phyloP scores from a whole-genome alignment of 768 basidiomycete genomes.

The Gloeostereum incarnatum region DNA sequence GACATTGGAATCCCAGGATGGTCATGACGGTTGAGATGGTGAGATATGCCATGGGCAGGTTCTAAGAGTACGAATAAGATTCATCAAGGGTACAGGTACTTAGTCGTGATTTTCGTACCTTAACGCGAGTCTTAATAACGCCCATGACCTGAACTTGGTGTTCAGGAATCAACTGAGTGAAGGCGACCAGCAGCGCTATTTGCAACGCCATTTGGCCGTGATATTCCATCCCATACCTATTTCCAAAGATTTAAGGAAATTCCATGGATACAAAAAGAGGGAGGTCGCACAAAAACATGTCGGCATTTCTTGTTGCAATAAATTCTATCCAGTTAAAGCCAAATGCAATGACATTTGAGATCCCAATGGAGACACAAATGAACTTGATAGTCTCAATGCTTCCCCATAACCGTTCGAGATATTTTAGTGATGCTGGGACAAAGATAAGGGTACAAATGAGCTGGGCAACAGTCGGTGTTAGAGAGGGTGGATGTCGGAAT shows the following conservation, averaged over 20 bases:
- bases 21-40: constrained; percentile 83
- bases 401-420: constrained; percentile 95
- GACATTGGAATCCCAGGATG: constrained; percentile 77
- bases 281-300: constrained; percentile 65
- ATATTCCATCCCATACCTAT: constrained; percentile 81
- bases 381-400: constrained; percentile 80
- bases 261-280: constrained; percentile 5
- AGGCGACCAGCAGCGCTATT: constrained; percentile 84
- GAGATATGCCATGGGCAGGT: constrained; percentile 90
- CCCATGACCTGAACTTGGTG: constrained; percentile 95
- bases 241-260: constrained; percentile 8
- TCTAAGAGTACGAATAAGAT: constrained; percentile 33
- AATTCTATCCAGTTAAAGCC: constrained; percentile 87
- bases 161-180: constrained; percentile 96
- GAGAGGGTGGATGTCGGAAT: not conserved
- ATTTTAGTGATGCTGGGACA: constrained; percentile 77
- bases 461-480: constrained; percentile 28
- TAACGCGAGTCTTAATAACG: constrained; percentile 77
- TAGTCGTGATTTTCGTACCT: constrained; percentile 38
- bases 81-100: not conserved
- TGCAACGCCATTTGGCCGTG: constrained; percentile 92
- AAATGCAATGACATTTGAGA: constrained; percentile 84
- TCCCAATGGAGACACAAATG: constrained; percentile 65
- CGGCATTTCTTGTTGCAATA: constrained; percentile 55
- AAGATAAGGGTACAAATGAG: constrained; percentile 67